phyloP scores from a whole-genome alignment of 148 eudicot genomes.

The Rhododendron henanense region DNA sequence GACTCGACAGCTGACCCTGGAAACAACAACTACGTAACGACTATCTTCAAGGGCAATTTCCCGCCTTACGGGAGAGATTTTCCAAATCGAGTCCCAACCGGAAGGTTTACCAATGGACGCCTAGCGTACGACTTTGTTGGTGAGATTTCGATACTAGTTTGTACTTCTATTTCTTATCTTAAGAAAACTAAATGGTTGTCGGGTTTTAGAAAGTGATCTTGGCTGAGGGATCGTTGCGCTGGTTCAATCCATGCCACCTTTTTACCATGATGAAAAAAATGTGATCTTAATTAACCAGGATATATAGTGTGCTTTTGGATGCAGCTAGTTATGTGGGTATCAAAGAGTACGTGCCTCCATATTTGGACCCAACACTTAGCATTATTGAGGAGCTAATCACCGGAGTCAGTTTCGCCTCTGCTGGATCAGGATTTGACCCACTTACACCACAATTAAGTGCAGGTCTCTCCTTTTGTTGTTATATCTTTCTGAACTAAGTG shows the following conservation, averaged over 20 bases:
- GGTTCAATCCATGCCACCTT: too few species aligned
- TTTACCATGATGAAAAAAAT: too few species aligned
- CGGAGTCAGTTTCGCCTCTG: slow-evolving; percentile 89
- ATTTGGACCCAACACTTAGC: slow-evolving; percentile 57
- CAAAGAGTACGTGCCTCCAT: slow-evolving; percentile 63
- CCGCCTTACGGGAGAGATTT: background rate
- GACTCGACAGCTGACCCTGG: slow-evolving; percentile 79
- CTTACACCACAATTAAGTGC: slow-evolving; percentile 49
- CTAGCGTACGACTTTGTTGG: slow-evolving; percentile 58
- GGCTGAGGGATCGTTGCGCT: background rate
- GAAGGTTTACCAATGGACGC: slow-evolving; percentile 64
- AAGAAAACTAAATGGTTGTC: background rate
- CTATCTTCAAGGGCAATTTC: slow-evolving; percentile 21
- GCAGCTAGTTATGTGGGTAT: slow-evolving; percentile 61
- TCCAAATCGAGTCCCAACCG: slow-evolving; percentile 38
- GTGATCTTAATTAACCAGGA: too few species aligned
- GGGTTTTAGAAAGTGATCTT: background rate
- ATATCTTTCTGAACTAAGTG: background rate
- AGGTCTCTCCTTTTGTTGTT: background rate
- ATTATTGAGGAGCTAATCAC: slow-evolving; percentile 49
- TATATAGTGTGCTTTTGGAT: background rate
- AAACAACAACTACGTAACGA: slow-evolving; percentile 55
- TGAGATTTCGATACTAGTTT: slow-evolving; percentile 10
- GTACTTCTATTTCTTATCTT: background rate
- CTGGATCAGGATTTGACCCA: slow-evolving; percentile 70